Percentiles rank a stretch among this genome's conserved stretches.
These are phyloP conservation scores for Rhypophila decipiens DNA, from an alignment of 495 filamentous ascomycete species.

Conservation along the genomic window DNA sequence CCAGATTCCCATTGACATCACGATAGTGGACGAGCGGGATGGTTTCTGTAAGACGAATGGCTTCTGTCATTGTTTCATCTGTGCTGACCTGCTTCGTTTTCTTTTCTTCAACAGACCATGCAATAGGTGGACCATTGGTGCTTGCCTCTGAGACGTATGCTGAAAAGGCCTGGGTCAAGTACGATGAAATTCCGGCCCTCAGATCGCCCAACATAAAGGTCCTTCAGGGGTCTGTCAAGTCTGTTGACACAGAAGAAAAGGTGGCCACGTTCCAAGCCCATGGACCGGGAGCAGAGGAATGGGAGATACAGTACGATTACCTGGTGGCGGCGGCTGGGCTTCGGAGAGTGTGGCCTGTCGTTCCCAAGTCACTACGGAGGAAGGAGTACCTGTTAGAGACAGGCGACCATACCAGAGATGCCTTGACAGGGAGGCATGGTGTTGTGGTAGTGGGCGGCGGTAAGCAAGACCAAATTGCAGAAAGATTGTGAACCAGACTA, in stretches of 20 bases:
- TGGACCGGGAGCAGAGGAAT: slow-evolving; percentile 17
- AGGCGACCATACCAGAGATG: slow-evolving; percentile 34
- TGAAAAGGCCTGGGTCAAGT: slow-evolving; percentile 55
- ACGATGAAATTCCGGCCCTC: slow-evolving; percentile 53
- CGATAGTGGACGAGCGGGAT: slow-evolving; percentile 64
- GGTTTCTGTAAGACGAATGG: slow-evolving; percentile 51
- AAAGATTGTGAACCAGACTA: no score
- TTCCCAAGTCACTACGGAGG: slow-evolving; percentile 49
- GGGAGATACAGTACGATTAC: slow-evolving; percentile 53
- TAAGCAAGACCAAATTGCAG: no score
- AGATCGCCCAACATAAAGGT: slow-evolving; percentile 39
- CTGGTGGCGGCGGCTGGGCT: slow-evolving; percentile 57
- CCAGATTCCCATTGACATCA: slow-evolving; percentile 52
- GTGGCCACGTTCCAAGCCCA: slow-evolving; percentile 36
- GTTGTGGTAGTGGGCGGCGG: slow-evolving; percentile 55
- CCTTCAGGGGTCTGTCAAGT: slow-evolving; percentile 51
- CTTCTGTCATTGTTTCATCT: background rate
- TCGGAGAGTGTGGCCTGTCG: slow-evolving; percentile 54
- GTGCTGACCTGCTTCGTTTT: no score
- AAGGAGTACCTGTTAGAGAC: slow-evolving; percentile 54
- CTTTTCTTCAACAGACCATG: slow-evolving; percentile 38
- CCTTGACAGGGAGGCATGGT: slow-evolving; percentile 35
- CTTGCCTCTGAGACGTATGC: slow-evolving; percentile 51
- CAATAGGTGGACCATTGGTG: slow-evolving; percentile 60
- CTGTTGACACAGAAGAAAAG: slow-evolving; percentile 47